These are phyloP conservation scores for Vitis amurensis DNA, from an alignment of 164 flowering plant species.

Conservation along the genomic window DNA sequence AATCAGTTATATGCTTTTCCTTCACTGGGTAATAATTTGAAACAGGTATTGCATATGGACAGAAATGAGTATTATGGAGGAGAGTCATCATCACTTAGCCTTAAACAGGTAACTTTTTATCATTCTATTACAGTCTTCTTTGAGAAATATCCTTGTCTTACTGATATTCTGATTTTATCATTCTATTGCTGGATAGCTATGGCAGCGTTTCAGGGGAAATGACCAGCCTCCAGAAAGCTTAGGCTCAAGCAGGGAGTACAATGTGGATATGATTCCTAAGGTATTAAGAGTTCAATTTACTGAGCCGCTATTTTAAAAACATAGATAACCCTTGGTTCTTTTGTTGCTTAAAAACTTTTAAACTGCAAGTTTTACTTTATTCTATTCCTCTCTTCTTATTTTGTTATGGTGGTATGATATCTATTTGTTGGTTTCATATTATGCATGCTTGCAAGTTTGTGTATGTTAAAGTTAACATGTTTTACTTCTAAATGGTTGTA, in stretches of 20 bases:
- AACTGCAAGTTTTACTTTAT: not conserved
- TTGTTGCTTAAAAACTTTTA: not conserved
- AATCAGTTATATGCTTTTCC: not conserved
- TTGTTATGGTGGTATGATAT: not conserved
- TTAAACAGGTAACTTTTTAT: slow-evolving; percentile 53
- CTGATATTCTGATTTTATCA: not conserved
- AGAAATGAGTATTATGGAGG: slow-evolving; percentile 93
- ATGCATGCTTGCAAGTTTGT: not conserved
- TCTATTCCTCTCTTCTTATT: not conserved
- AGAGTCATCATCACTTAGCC: slow-evolving; percentile 76
- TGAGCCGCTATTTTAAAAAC: not conserved
- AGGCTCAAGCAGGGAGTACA: slow-evolving; percentile 85
- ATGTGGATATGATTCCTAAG: slow-evolving; percentile 97
- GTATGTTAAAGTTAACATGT: not conserved
- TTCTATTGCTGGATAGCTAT: slow-evolving; percentile 45
- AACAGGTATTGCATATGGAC: slow-evolving; percentile 90
- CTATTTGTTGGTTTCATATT: not conserved
- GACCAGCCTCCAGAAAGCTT: slow-evolving; percentile 64
- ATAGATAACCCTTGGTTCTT: not conserved
- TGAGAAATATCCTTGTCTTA: slow-evolving; percentile 2
- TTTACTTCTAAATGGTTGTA: not conserved
- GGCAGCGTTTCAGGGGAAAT: slow-evolving; percentile 82
- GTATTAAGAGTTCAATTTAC: slow-evolving; percentile 26
- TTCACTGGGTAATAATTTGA: slow-evolving; percentile 1
- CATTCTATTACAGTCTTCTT: not conserved